These are phyloP conservation scores for Oxyria digyna DNA, from an alignment of 148 eudicot species.

Conservation along the genomic window DNA sequence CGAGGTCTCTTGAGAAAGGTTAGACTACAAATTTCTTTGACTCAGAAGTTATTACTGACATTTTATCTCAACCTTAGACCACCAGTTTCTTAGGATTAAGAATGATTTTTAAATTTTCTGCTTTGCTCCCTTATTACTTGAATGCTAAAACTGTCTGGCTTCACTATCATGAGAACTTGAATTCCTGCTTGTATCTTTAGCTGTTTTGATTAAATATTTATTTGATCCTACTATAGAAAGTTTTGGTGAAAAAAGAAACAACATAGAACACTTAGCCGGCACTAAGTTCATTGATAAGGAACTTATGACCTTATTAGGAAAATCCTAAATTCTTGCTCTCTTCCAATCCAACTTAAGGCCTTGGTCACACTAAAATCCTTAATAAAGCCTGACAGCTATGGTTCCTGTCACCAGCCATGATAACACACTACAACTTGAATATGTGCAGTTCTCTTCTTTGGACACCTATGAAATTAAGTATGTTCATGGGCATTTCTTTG, in stretches of 20 bases:
- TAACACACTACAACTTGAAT: neutral
- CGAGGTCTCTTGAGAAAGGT: slow-evolving; percentile 7
- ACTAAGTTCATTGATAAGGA: neutral
- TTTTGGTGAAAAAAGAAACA: neutral
- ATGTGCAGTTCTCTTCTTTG: neutral
- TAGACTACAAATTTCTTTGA: neutral
- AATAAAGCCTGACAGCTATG: no score
- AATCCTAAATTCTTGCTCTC: no score
- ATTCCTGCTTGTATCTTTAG: neutral
- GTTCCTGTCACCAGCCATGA: neutral
- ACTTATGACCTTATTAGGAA: no score
- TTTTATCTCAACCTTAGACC: neutral
- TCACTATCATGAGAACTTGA: neutral
- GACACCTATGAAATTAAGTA: neutral
- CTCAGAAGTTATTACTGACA: neutral
- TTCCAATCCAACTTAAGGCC: no score
- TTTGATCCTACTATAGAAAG: neutral
- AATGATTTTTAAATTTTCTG: neutral
- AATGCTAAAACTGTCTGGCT: neutral
- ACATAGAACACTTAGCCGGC: neutral
- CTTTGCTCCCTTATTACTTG: neutral
- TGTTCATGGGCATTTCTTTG: slow-evolving; percentile 8
- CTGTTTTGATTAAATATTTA: neutral
- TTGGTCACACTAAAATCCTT: no score
- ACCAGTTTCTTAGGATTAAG: neutral